These are phyloP conservation scores for Tolypocladium inflatum DNA, from an alignment of 2,329 filamentous ascomycete species.

Conservation along the genomic window DNA sequence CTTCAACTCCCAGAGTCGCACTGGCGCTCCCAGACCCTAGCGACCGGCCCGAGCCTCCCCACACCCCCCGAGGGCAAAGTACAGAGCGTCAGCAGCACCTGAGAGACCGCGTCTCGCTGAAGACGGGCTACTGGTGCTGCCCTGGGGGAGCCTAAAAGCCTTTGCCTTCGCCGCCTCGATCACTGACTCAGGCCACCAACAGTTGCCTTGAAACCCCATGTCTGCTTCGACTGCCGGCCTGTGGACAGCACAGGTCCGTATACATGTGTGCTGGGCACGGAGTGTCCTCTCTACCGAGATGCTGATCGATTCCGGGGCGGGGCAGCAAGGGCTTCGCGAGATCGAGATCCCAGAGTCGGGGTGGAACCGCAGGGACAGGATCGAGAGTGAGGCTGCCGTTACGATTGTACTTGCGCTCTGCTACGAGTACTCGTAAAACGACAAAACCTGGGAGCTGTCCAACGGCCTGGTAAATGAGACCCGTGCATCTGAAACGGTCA, in stretches of 20 bases:
- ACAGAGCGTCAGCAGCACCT: background rate
- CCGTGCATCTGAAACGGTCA: background rate
- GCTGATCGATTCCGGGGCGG: background rate
- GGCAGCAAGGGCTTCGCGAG: background rate
- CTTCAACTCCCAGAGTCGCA: background rate
- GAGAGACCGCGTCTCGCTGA: background rate
- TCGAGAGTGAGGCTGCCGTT: background rate
- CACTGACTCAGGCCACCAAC: background rate
- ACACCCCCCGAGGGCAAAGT: background rate
- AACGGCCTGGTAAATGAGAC: background rate
- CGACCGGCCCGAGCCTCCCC: background rate
- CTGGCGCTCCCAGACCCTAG: background rate
- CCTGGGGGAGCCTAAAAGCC: background rate
- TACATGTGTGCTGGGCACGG: background rate
- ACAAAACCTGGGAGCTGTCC: background rate
- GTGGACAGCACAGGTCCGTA: background rate
- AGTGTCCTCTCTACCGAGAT: background rate
- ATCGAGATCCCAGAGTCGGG: background rate
- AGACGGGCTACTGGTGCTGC: background rate
- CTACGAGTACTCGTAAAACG: background rate
- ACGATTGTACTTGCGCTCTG: background rate
- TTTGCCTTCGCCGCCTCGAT: background rate
- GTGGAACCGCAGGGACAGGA: background rate
- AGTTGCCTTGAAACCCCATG: background rate
- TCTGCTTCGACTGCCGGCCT: background rate